Conservation (phyloP, 1,284 basidiomycete species). For the Malassezia psittaci region DNA sequence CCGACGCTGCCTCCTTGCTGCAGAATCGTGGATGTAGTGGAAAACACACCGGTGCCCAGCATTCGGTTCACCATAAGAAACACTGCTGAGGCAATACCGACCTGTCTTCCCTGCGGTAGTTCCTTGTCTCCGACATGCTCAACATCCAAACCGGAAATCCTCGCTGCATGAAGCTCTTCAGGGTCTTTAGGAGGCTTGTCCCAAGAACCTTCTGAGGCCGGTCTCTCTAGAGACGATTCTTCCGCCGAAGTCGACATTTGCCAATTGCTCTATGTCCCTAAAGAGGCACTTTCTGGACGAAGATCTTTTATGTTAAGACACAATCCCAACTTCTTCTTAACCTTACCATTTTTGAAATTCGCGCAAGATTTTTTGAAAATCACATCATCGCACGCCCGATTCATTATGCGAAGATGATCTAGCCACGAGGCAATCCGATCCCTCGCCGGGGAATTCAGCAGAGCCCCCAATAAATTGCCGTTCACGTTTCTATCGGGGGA, state of each 20-base stretch:
- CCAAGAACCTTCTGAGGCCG: neutral
- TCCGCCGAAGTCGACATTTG: neutral
- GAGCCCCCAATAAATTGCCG: too few relatives aligned
- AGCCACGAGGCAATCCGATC: too few relatives aligned
- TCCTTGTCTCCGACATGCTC: constrained; percentile 4
- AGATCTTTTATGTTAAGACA: too few relatives aligned
- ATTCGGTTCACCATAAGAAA: constrained; percentile 66
- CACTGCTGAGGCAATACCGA: constrained; percentile 54
- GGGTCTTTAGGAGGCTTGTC: neutral
- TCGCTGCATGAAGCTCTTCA: neutral
- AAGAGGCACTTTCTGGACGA: too few relatives aligned
- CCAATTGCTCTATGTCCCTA: neutral
- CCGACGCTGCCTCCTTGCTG: constrained; percentile 59
- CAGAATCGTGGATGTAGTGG: constrained; percentile 62
- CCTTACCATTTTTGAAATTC: too few relatives aligned
- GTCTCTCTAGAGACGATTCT: neutral
- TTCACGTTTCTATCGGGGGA: too few relatives aligned
- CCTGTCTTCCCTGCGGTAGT: constrained; percentile 19
- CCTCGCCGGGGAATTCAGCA: too few relatives aligned
- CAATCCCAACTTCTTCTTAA: too few relatives aligned
- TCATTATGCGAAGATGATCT: too few relatives aligned
- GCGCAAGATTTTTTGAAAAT: too few relatives aligned
- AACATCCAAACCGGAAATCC: neutral
- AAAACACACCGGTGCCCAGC: constrained; percentile 69
- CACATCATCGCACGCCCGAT: too few relatives aligned